Evolutionary conservation across 164 flowering plant species (phyloP).

Genomic region (Tinospora cordifolia): DNA sequence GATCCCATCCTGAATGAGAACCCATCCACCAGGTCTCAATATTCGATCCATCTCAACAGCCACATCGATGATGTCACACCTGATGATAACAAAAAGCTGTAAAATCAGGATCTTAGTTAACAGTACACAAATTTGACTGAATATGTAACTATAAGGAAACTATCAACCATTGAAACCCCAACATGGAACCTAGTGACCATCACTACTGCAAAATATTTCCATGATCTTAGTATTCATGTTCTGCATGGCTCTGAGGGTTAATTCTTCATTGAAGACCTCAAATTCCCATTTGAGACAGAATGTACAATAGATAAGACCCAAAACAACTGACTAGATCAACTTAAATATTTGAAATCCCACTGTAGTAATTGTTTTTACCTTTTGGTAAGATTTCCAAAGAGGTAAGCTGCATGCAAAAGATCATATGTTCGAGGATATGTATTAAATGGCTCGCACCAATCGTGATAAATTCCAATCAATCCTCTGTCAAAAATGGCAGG

Average conservation of each 20-base stretch:
- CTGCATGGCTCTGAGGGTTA: no score
- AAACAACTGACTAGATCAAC: background rate
- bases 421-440: slow-evolving; percentile 90
- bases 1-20: slow-evolving; percentile 52
- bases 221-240: no score
- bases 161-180: background rate
- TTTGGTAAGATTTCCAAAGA: slow-evolving; percentile 41
- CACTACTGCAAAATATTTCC: background rate
- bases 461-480: slow-evolving; percentile 76
- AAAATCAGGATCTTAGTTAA: background rate
- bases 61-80: slow-evolving; percentile 60
- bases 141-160: background rate
- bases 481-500: slow-evolving; percentile 74
- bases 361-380: slow-evolving; percentile 37
- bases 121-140: background rate
- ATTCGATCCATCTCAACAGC: slow-evolving; percentile 79
- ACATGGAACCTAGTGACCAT: background rate
- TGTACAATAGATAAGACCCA: background rate
- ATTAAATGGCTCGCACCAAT: slow-evolving; percentile 84
- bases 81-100: slow-evolving; percentile 19
- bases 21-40: slow-evolving; percentile 72
- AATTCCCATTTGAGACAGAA: background rate
- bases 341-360: background rate
- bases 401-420: slow-evolving; percentile 72
- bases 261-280: no score